These are phyloP conservation scores for Kurtzmaniella fragi DNA, from an alignment of 805 yeast species.

Conservation along the genomic window DNA sequence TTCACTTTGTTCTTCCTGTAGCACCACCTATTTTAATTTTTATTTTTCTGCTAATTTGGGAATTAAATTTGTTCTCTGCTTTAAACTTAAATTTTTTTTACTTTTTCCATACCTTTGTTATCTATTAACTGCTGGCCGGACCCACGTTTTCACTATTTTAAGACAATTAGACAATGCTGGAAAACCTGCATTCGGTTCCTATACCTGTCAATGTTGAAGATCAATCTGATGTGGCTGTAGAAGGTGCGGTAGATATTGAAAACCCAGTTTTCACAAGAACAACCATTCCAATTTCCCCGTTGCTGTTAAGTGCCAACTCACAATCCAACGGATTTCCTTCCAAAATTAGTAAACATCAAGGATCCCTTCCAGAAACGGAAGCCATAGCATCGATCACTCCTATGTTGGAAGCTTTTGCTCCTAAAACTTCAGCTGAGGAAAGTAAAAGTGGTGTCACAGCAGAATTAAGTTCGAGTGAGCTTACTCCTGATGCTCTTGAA, in stretches of 20 bases:
- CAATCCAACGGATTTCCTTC: constrained; percentile 2
- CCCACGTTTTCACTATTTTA: too few species aligned
- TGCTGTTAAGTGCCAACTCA: constrained; percentile 17
- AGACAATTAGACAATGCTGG: background rate
- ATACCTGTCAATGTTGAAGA: constrained; percentile 1
- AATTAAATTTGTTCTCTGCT: too few species aligned
- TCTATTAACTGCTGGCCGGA: background rate
- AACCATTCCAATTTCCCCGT: constrained; percentile 30
- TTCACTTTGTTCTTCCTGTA: too few species aligned
- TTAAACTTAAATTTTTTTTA: too few species aligned
- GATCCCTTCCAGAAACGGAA: constrained; percentile 30
- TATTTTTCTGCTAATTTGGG: background rate
- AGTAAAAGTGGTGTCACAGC: constrained; percentile 15
- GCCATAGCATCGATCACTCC: constrained; percentile 83
- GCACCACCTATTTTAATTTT: too few species aligned
- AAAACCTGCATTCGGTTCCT: constrained; percentile 3
- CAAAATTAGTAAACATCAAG: background rate
- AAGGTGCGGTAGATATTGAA: too few species aligned
- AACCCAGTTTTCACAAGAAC: constrained; percentile 8
- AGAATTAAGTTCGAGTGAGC: constrained; percentile 5
- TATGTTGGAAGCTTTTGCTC: constrained; percentile 65
- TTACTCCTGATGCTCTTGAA: constrained; percentile 4
- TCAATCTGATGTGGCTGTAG: constrained; percentile 1
- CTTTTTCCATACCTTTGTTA: too few species aligned
- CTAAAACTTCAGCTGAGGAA: constrained; percentile 49